Evolutionary conservation across 192 early-diverging fungal species (phyloP), one percentile per base, ranked within the genome.

Genomic region (Coemansia sp.): DNA sequence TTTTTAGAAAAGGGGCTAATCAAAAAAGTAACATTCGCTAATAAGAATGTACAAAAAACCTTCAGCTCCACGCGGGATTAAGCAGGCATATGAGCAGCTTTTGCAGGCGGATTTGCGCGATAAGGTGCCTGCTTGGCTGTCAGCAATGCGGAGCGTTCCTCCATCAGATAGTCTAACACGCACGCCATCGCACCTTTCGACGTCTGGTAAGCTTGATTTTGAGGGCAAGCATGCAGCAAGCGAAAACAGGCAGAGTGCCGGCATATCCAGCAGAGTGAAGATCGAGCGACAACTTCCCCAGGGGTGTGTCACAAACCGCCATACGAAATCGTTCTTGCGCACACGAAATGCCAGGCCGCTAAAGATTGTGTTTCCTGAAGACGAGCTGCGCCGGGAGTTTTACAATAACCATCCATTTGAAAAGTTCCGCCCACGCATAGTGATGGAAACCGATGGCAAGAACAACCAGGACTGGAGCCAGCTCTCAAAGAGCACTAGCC

Each of bases 381-480:
- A 99, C 79, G 62, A 72, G 59, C 84, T 99, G 63, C 88, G 96
- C 57, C 58, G 83, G 57, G 86, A 84, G 58, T 99, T 99, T 66
- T 99, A 94, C 79, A 83, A 85, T 65, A 89, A 94, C 84, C 96
- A 99, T 79, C 96, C 96, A 20, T 93, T 91, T 71, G 96, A 99
- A 77, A 82, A 90, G 64, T 65, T 77, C 33, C 81, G 90, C 59
- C 93, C 95, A 33, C 74, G 85, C 33, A 81, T 85, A 7, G 63
- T 95, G 37, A 84, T 91, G 26, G 93, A 94, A 78, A 80, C 74
- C 25, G 84, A 87, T 2, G 76, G 85, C 10, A 81, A 77, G 64
- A 71, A 55, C 25, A 51, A 59, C 53, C 52, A 63, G 55, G 79
- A 84, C 64, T 90, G 86, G 80, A 78, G 75, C 48, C 71, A 68